Evolutionary conservation across 306 rosid genomes (phyloP), one percentile per base, ranked within the genome.

Genomic region (Casuarina equisetifolia): DNA sequence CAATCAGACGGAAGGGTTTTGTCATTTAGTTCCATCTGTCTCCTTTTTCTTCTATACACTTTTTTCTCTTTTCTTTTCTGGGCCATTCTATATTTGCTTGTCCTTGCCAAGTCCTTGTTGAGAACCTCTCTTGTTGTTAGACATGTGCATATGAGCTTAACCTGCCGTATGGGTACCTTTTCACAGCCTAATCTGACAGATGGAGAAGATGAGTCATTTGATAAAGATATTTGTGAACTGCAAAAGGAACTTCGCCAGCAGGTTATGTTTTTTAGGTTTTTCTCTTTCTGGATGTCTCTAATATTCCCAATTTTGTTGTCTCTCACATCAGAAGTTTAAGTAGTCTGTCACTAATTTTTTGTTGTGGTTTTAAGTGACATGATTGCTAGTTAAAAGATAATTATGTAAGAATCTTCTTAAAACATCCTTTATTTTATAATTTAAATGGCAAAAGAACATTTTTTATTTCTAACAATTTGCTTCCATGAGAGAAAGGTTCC

Each of bases 181-280:
- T 85, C 50, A 73, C 82, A 94, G 98, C 98, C 98, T 66, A 89
- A 83, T 82, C 94, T 94, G 39, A 82, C 89, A 74, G 96, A 90
- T 70, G 91, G 93, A 82, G 98, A 87, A 20, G 86, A 84, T 78
- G 93, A 88, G 75, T 76, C 86, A 76, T 74, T 94, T 81, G 74
- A 82, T 86, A 88, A 76, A 81, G 92, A 90, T 57, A 84, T 94
- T 78, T 78, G 86, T 84, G 86, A 86, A 72, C 78, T 92, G 44
- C 90, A 90, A 85, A 94, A 80, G 82, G 85, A 75, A 72, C 85
- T 83, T 74, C 74, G 57, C 82, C 85, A 85, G 69, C 90, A 92
- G 97, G 98, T 94, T 84, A 70, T 70, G 49, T 58, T 73, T 79
- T 77, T 75, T 72, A 9, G 19, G 12, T 43, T 20, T 45, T 58